Percentiles rank a stretch among this genome's conserved stretches.
Evolutionary conservation across 495 filamentous ascomycete genomes (phyloP).

Genomic region (Penicillium ochrochloron): DNA sequence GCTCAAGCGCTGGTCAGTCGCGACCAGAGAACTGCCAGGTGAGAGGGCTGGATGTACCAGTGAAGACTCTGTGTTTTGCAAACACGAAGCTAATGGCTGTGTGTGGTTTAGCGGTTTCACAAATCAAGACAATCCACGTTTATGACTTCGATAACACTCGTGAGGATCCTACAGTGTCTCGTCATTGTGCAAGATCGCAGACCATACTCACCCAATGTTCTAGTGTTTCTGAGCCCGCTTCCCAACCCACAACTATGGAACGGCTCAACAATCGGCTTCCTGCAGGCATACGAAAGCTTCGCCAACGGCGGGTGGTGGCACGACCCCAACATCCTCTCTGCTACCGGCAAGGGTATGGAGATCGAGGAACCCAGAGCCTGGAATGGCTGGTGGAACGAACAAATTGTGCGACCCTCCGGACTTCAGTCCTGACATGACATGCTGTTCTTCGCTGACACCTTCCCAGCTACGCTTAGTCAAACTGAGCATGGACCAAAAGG

Average conservation of each 20-base stretch:
- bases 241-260: slow-evolving; percentile 92
- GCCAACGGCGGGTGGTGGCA: slow-evolving; percentile 97
- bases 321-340: slow-evolving; percentile 79
- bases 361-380: slow-evolving; percentile 83
- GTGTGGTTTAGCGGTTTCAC: slow-evolving; percentile 54
- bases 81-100: slow-evolving; percentile 17
- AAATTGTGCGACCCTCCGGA: slow-evolving; percentile 61
- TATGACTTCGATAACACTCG: slow-evolving; percentile 99
- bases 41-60: slow-evolving; percentile 14
- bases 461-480: slow-evolving; percentile 71
- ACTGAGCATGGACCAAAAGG: slow-evolving; percentile 84
- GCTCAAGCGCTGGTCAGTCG: slow-evolving; percentile 80
- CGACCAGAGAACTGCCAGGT: slow-evolving; percentile 72
- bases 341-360: slow-evolving; percentile 83
- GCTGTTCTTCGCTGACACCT: slow-evolving; percentile 32
- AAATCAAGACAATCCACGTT: slow-evolving; percentile 82
- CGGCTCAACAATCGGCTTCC: slow-evolving; percentile 68
- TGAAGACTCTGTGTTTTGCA: not conserved
- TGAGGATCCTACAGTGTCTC: slow-evolving; percentile 43
- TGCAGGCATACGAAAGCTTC: slow-evolving; percentile 77
- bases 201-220: not conserved
- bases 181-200: not conserved
- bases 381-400: slow-evolving; percentile 98
- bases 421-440: not conserved
- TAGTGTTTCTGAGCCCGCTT: slow-evolving; percentile 88